phyloP scores from a whole-genome alignment of 495 filamentous ascomycete species.

The Hypomontagnella monticulosa region DNA sequence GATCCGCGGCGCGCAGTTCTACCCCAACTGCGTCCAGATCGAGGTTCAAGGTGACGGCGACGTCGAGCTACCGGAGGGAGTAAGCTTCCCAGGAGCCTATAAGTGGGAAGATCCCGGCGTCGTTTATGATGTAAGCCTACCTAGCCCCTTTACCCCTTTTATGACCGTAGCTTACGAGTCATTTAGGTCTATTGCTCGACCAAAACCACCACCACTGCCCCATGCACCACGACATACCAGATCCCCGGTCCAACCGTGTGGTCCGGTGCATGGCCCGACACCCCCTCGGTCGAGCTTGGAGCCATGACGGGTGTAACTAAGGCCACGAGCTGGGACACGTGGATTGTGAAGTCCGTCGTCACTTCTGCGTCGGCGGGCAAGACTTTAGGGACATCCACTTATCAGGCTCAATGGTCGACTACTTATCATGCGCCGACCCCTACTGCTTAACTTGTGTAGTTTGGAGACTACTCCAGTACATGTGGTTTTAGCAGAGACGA shows the following conservation, averaged over 20 bases:
- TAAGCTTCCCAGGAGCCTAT: slow-evolving; percentile 49
- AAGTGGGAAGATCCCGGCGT: slow-evolving; percentile 48
- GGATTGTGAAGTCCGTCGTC: slow-evolving; percentile 50
- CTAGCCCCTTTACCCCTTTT: neutral
- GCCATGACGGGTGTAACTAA: slow-evolving; percentile 36
- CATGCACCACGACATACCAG: slow-evolving; percentile 46
- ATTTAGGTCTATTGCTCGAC: slow-evolving; percentile 47
- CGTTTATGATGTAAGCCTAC: slow-evolving; percentile 43
- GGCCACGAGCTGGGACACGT: slow-evolving; percentile 46
- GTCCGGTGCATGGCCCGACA: slow-evolving; percentile 50
- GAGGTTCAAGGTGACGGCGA: slow-evolving; percentile 51
- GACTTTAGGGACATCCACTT: slow-evolving; percentile 41
- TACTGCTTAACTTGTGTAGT: too few relatives aligned
- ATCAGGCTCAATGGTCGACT: slow-evolving; percentile 42
- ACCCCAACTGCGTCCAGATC: slow-evolving; percentile 58
- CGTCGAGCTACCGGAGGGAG: slow-evolving; percentile 44
- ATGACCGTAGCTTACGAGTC: neutral
- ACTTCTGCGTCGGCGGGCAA: slow-evolving; percentile 41
- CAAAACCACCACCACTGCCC: slow-evolving; percentile 37
- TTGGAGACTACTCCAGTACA: neutral
- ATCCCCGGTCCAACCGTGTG: slow-evolving; percentile 45
- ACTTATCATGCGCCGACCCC: slow-evolving; percentile 25
- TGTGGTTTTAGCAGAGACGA: neutral
- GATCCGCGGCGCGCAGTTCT: slow-evolving; percentile 57
- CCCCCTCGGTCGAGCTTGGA: slow-evolving; percentile 41